phyloP scores from a whole-genome alignment of 768 basidiomycete species.

The Collybiopsis confluens region DNA sequence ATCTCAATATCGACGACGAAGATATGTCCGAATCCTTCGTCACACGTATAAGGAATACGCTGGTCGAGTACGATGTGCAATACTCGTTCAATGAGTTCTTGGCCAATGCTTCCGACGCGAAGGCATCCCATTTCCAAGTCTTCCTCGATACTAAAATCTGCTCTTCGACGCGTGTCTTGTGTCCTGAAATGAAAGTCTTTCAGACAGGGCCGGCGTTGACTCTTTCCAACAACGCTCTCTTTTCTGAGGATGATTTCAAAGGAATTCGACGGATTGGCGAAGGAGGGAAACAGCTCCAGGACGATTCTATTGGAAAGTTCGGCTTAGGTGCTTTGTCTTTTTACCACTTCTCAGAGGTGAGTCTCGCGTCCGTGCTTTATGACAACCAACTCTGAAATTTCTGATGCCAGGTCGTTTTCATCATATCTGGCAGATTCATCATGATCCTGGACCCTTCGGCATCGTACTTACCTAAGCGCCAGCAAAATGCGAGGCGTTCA shows the following conservation, averaged over 20 bases:
- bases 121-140: constrained; percentile 38
- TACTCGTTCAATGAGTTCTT: constrained; percentile 47
- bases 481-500: constrained; percentile 21
- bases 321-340: constrained; percentile 49
- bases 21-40: constrained; percentile 42
- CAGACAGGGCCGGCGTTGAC: constrained; percentile 34
- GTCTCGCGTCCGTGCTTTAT: constrained; percentile 6
- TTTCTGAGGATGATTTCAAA: constrained; percentile 38
- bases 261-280: constrained; percentile 41
- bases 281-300: constrained; percentile 36
- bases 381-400: too few relatives aligned
- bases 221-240: constrained; percentile 39
- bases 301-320: constrained; percentile 45
- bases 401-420: constrained; percentile 29
- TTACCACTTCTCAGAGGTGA: constrained; percentile 50
- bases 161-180: constrained; percentile 21
- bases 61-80: constrained; percentile 36
- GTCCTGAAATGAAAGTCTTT: constrained; percentile 29
- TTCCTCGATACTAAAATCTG: constrained; percentile 29
- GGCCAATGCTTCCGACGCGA: constrained; percentile 50
- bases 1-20: constrained; percentile 22
- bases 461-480: constrained; percentile 30
- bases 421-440: constrained; percentile 24
- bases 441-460: constrained; percentile 45
- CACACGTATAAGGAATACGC: constrained; percentile 36